Evolutionary conservation across 2,329 filamentous ascomycete genomes (phyloP), one percentile per base, ranked within the genome.

Genomic region (Apiospora koreana): DNA sequence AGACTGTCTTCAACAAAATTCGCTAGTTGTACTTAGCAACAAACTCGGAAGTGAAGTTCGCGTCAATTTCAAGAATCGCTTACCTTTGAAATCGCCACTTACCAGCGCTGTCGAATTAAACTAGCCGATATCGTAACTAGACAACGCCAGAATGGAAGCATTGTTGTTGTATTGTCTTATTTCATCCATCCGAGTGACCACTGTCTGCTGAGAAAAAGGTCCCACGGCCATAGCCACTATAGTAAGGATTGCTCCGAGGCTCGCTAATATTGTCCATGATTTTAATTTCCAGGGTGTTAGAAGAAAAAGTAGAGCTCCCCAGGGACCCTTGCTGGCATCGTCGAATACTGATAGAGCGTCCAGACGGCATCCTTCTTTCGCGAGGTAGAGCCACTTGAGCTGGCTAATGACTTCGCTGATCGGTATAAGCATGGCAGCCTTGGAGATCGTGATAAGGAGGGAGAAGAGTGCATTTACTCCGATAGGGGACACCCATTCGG

Each of bases 391-490:
- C 75, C 75, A 77, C 62, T 76, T 75, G 1, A 74, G 41, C 62
- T 77, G 74, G 6, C 73, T 71, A 16, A 76, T 71, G 38, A 73
- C 75, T 2, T 72, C 69, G 1, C 73, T 71, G 6, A 73, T 68
- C 0, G 72, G 68, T 1, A 76, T 70, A 68, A 76, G 69, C 72
- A 76, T 74, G 1, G 72, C 65, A 0, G 74, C 48, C 42, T 75
- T 76, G 0, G 64, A 69, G 18, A 76, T 62, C 2, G 74, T 76
- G 2, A 74, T 73, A 21, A 76, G 38, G 23, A 74, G 54, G 18
- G 75, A 69, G 6, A 77, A 43, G 1, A 76, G 69, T 2, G 75
- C 74, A 48, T 76, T 84, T 78, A 70, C 81, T 75, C 69, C 18
- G 5, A 74, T 72, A 1, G 67, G 67, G 16, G 73, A 50, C 12